Base-by-base conservation (phyloP, 1,284 basidiomycete species). In the Ganoderma boninense region DNA sequence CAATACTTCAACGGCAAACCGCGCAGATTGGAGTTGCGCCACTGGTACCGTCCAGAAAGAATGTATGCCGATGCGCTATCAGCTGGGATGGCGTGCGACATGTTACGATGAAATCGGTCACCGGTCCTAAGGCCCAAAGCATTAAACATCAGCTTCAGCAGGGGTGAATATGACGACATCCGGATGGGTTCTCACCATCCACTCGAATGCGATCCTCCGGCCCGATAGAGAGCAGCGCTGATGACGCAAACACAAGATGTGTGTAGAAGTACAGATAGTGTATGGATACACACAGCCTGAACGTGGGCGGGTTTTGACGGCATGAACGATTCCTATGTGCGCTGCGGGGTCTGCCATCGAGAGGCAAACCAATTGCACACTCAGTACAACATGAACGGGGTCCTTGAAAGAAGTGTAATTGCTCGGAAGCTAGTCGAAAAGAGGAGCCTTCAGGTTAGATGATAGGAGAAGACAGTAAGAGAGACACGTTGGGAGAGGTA, bases 141-240 rank as follows among this genome's bases (percentile, higher is more conserved):
- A 18, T 57, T 18, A 32, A 26, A 57, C 29, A 57, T 35, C 29
- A 32, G 54, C 29, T 52, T 52, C 49, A 52, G 23, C 20, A n/a
- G 46, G 54, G 32, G 29, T 32, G 32, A 32, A 57, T 57, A 57
- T 57, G 54, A 56, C 29, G 26, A 56, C 54, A 56, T 56, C 13
- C 18, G 16, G 16, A 35, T 13, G 18, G 5, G 16, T 35, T 32
- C 54, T 35, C 54, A 35, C 29, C 54, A 7, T 46, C 44, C n/a
- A 11, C n/a, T 49, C n/a, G 46, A n/a, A 10, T 46, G 20, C 20
- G 20, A 16, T 20, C 6, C n/a, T 18, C 44, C 44, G 44, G 44
- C 6, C 44, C 44, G 6, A 20, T 20, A 46, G 44, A 46, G 20
- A 46, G 44, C 20, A 46, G n/a, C 20, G 20, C 6, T 20, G 14